Evolutionary conservation across 2,329 filamentous ascomycete species (phyloP), one percentile per base, ranked within the genome.

Genomic region (Aspergillus nomiae): DNA sequence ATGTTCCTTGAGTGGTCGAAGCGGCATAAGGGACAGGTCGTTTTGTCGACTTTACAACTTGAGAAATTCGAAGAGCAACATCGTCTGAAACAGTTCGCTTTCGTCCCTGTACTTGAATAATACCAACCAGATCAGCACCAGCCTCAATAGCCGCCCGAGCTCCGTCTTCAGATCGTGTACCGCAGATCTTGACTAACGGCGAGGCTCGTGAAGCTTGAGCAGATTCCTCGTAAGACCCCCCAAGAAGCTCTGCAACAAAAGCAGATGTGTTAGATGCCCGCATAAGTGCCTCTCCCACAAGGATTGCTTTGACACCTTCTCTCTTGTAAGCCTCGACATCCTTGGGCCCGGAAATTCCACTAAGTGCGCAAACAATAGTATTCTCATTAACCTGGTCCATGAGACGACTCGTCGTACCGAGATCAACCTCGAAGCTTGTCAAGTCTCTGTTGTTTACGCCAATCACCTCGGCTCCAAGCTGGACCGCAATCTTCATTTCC

Each of bases 391-490:
- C 94, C 81, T 94, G 90, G 72, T 89, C 90, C 79, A 96, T 92
- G 56, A 99, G 82, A 28, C 94, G 89, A 73, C 91, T 93, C 1
- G 94, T 97, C 0, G 94, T 99, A 65, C 91, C 89, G 66, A 99
- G 86, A 76, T 99, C 96, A 24, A 99, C 95, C 75, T 98, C 94
- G 71, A 99, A 99, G 72, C 90, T 98, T 70, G 94, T 94, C 14
- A 99, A 84, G 73, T 99, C 96, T 60, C 95, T 89, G 81, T 99
- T 99, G 81, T 99, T 99, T 70, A 99, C 95, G 30, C 95, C 95
- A 71, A 99, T 96, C 43, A 92, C 94, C 78, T 94, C 90, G 26
- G 95, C 87, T 12, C 94, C 95, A 26, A 99, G 85, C 61, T 91
- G 87, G 53, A 97, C 88, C 9, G 96, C 95, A 61, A 89, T 89